phyloP scores from a whole-genome alignment of 345 rosid genomes.

The Salix exigua region DNA sequence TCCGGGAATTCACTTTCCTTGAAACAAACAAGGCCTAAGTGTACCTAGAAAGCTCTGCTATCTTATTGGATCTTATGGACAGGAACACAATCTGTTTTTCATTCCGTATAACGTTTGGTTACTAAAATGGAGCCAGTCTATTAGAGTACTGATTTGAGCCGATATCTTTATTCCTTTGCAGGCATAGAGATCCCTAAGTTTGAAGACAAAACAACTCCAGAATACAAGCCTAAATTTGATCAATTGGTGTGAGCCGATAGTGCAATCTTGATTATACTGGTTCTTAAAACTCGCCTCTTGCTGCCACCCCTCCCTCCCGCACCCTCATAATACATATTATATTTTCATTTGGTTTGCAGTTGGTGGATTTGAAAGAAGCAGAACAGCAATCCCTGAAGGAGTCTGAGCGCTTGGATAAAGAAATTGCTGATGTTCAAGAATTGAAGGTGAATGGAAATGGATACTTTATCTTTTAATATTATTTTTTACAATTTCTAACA shows the following conservation, averaged over 20 bases:
- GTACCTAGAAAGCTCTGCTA: not conserved
- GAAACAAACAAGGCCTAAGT: too few species aligned
- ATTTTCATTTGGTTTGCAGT: constrained; percentile 26
- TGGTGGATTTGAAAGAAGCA: constrained; percentile 91
- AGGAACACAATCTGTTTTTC: too few species aligned
- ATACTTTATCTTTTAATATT: not conserved
- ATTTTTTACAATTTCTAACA: not conserved
- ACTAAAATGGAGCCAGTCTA: not conserved
- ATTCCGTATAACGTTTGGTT: not conserved
- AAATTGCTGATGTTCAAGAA: constrained; percentile 80
- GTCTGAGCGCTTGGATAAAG: constrained; percentile 79
- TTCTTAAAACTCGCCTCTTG: not conserved
- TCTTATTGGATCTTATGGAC: not conserved
- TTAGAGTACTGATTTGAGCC: not conserved
- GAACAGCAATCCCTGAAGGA: constrained; percentile 78
- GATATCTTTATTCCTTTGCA: constrained; percentile 18
- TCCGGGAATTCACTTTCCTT: too few species aligned
- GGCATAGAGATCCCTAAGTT: constrained; percentile 83
- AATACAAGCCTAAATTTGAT: constrained; percentile 92
- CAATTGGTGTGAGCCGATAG: constrained; percentile 55
- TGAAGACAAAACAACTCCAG: constrained; percentile 82
- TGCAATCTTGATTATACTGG: constrained; percentile 2
- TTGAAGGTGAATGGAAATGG: constrained; percentile 51
- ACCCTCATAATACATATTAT: not conserved
- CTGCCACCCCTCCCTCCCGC: not conserved